A percentile compares a stretch with the other conserved stretches of the same genome.
These are phyloP conservation scores for Aurantiochytrium sp. DNA, from an alignment of 108 stramenopile genomes.

Conservation along the genomic window DNA sequence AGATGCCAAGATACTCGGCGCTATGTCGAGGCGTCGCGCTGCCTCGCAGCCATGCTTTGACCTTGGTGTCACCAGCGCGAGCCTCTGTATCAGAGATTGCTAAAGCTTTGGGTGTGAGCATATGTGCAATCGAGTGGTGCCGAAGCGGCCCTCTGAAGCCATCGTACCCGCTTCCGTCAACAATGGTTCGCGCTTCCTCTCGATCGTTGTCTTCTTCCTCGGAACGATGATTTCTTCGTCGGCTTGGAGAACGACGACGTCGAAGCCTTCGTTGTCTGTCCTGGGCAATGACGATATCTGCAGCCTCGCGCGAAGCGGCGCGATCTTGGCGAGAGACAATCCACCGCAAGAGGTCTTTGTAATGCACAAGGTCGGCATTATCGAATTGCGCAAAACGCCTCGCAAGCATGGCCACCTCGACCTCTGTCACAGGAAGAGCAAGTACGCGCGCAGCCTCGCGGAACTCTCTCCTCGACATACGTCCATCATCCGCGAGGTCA, in stretches of 20 bases:
- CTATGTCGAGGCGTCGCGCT: neutral
- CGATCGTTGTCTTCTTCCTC: neutral
- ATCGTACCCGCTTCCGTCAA: neutral
- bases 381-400: neutral
- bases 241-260: neutral
- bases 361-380: neutral
- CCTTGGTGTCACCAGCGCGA: neutral
- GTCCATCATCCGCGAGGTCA: neutral
- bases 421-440: neutral
- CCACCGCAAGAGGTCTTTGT: neutral
- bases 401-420: neutral
- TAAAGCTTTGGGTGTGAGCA: neutral
- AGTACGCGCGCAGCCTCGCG: neutral
- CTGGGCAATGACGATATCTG: neutral
- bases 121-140: neutral
- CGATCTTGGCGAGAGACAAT: neutral
- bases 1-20: neutral
- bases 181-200: neutral
- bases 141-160: neutral
- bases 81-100: neutral
- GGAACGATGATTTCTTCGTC: neutral
- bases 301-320: neutral
- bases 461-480: neutral
- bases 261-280: neutral
- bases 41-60: neutral